A percentile compares a stretch with the other conserved stretches of the same genome.
phyloP scores from a whole-genome alignment of 2,329 filamentous ascomycete species.

The Aaosphaeria pasadenensis region DNA sequence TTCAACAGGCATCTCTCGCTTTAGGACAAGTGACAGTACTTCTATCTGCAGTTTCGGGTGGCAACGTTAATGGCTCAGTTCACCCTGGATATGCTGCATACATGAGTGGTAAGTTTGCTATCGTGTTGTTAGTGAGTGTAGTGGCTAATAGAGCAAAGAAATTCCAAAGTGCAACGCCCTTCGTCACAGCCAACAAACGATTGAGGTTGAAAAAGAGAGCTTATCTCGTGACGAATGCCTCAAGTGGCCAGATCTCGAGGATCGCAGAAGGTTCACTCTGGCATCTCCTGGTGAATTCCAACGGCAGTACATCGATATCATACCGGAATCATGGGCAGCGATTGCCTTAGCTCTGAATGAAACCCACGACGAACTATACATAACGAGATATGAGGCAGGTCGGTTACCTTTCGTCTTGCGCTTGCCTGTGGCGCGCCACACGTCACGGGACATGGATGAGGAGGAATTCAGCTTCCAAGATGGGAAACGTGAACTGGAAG shows the following conservation, averaged over 20 bases:
- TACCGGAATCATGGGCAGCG: slow-evolving; percentile 80
- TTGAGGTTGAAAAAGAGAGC: slow-evolving; percentile 47
- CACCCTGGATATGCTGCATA: slow-evolving; percentile 41
- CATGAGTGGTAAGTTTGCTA: slow-evolving; percentile 27
- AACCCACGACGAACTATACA: slow-evolving; percentile 76
- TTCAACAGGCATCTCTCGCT: slow-evolving; percentile 49
- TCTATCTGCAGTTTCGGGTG: slow-evolving; percentile 34
- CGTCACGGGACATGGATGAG: slow-evolving; percentile 73
- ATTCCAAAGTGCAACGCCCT: slow-evolving; percentile 68
- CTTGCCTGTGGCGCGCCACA: slow-evolving; percentile 79
- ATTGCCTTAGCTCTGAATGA: slow-evolving; percentile 84
- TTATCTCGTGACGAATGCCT: slow-evolving; percentile 33
- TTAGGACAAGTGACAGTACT: slow-evolving; percentile 37
- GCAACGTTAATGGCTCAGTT: slow-evolving; percentile 26
- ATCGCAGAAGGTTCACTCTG: slow-evolving; percentile 31
- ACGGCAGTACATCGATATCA: slow-evolving; percentile 76
- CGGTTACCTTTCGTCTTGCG: slow-evolving; percentile 81
- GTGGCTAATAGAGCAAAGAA: slow-evolving; percentile 47
- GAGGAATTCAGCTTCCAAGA: slow-evolving; percentile 82
- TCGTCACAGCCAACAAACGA: slow-evolving; percentile 60
- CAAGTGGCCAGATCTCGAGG: slow-evolving; percentile 39
- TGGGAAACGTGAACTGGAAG: slow-evolving; percentile 73
- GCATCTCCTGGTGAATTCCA: slow-evolving; percentile 59
- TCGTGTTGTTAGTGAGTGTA: background rate
- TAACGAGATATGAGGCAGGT: slow-evolving; percentile 77